phyloP scores from a whole-genome alignment of 1,284 basidiomycete species.

The Ustilago sp. region DNA sequence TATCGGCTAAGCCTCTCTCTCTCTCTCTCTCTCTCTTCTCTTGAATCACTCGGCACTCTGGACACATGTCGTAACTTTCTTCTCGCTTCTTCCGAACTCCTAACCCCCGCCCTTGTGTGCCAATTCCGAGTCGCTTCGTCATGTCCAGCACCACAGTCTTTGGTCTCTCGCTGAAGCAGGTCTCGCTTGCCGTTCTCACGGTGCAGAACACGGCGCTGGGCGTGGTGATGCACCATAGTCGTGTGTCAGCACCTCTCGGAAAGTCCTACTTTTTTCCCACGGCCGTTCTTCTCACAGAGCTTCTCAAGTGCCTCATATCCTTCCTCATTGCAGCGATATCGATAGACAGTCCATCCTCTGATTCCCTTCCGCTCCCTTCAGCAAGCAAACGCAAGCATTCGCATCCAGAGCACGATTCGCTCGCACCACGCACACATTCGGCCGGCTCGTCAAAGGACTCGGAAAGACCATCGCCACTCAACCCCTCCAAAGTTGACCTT shows the following conservation, averaged over 20 bases:
- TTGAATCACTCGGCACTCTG: neutral
- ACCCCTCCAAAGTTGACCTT: conserved; percentile 21
- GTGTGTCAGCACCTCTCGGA: conserved; percentile 79
- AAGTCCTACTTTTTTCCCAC: conserved; percentile 87
- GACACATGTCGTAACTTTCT: conserved; percentile 24
- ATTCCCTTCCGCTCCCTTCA: conserved; percentile 36
- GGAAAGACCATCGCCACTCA: neutral
- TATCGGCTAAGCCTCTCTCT: neutral
- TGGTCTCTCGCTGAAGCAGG: conserved; percentile 47
- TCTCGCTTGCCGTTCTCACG: conserved; percentile 87
- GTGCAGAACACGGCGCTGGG: conserved; percentile 78
- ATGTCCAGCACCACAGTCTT: conserved; percentile 27
- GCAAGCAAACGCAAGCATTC: conserved; percentile 19
- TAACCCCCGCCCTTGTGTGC: conserved; percentile 3
- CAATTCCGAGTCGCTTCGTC: neutral
- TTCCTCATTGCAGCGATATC: conserved; percentile 75
- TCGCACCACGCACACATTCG: conserved; percentile 11
- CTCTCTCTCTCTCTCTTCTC: neutral
- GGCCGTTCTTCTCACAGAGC: conserved; percentile 91
- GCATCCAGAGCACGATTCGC: conserved; percentile 18
- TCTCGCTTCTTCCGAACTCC: neutral
- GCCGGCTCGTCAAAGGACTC: conserved; percentile 1
- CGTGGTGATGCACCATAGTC: conserved; percentile 73
- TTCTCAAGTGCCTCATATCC: conserved; percentile 89
- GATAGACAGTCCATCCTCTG: conserved; percentile 15